Conservation (phyloP, 371 early-diverging fungal genomes). For the Actinomortierella wolfii region DNA sequence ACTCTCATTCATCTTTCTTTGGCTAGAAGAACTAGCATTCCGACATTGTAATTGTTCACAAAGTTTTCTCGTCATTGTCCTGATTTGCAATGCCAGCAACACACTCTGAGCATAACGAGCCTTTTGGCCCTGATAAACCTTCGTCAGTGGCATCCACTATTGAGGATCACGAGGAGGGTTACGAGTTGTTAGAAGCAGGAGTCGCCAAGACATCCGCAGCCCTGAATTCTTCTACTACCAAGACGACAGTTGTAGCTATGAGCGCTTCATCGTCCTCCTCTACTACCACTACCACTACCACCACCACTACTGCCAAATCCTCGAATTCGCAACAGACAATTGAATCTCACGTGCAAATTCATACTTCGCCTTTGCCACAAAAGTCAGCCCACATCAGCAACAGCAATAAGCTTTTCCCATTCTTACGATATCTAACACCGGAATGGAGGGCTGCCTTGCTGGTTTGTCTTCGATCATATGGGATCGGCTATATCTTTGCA, state of each 20-base stretch:
- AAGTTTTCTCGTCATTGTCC: no score
- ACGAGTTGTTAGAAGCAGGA: background rate
- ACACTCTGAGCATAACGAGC: no score
- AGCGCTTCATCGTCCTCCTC: background rate
- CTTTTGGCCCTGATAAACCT: no score
- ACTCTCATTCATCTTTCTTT: background rate
- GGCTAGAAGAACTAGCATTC: no score
- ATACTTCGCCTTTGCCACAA: background rate
- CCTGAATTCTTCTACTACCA: background rate
- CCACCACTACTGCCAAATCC: background rate
- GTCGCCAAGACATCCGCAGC: background rate
- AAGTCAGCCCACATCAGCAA: background rate
- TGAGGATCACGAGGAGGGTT: background rate
- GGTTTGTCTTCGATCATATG: constrained; percentile 44
- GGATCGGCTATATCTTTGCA: constrained; percentile 42
- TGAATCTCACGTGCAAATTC: background rate
- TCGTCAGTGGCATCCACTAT: no score
- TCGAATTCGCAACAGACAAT: background rate
- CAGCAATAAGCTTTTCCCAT: no score
- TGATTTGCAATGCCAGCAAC: no score
- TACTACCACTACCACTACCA: background rate
- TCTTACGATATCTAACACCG: constrained; percentile 13
- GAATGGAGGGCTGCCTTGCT: constrained; percentile 28
- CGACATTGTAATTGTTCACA: no score
- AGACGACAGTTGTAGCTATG: background rate